Percentiles rank a stretch among this genome's conserved stretches.
phyloP scores from a whole-genome alignment of 164 flowering plant genomes.

The Amborella trichopoda region DNA sequence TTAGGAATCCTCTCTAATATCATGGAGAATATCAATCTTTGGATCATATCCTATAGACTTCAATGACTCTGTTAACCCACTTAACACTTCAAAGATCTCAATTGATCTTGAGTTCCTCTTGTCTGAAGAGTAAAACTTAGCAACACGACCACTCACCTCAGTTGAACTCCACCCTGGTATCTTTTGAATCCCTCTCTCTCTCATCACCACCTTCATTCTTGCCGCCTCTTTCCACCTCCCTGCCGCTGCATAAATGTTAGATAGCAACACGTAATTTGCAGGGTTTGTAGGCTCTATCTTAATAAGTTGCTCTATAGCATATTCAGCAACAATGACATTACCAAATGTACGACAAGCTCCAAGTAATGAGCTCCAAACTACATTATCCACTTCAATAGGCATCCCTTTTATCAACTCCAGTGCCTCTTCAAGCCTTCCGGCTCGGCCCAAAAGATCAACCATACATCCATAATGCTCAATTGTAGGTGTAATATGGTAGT shows the following conservation, averaged over 20 bases:
- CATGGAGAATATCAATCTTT: slow-evolving; percentile 4
- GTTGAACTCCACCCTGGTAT: slow-evolving; percentile 56
- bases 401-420: slow-evolving; percentile 35
- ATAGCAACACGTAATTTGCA: slow-evolving; percentile 50
- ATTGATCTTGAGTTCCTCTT: slow-evolving; percentile 36
- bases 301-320: slow-evolving; percentile 34
- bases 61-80: slow-evolving; percentile 26
- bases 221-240: slow-evolving; percentile 48
- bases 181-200: slow-evolving; percentile 37
- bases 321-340: slow-evolving; percentile 43
- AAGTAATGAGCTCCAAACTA: slow-evolving; percentile 61
- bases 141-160: slow-evolving; percentile 36
- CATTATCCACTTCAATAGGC: slow-evolving; percentile 63
- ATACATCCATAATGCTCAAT: slow-evolving; percentile 80
- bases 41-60: slow-evolving; percentile 23
- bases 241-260: slow-evolving; percentile 48
- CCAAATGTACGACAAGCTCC: slow-evolving; percentile 51
- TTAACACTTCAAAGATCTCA: slow-evolving; percentile 35
- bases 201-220: slow-evolving; percentile 40
- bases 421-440: slow-evolving; percentile 46
- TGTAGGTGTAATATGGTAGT: slow-evolving; percentile 33
- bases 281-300: slow-evolving; percentile 52
- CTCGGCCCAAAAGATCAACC: slow-evolving; percentile 54
- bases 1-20: no score
- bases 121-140: slow-evolving; percentile 46